phyloP scores from a whole-genome alignment of 2,329 filamentous ascomycete species.

The Fusarium nelsonii region DNA sequence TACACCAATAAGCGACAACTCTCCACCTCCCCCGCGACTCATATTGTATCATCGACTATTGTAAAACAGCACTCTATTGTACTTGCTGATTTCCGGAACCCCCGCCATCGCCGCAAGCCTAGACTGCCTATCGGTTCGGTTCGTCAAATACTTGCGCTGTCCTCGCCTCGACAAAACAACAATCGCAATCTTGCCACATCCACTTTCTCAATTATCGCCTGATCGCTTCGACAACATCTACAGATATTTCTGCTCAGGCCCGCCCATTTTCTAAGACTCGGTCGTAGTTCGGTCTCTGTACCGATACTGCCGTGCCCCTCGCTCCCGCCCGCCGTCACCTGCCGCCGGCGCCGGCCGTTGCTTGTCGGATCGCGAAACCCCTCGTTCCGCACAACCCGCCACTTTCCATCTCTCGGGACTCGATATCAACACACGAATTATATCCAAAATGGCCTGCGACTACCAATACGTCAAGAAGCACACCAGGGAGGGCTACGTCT shows the following conservation, averaged over 20 bases:
- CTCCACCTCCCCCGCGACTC: constrained; percentile 5
- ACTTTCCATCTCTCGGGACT: constrained; percentile 13
- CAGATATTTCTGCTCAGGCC: background rate
- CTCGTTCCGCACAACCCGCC: constrained; percentile 29
- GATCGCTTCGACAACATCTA: background rate
- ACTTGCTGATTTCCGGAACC: constrained; percentile 27
- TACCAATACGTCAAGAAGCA: constrained; percentile 53
- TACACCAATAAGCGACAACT: constrained; percentile 13
- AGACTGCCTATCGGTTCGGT: constrained; percentile 6
- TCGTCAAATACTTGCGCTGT: constrained; percentile 18
- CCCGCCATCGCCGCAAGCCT: constrained; percentile 30
- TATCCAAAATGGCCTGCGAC: constrained; percentile 47
- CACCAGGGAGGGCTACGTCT: constrained; percentile 63
- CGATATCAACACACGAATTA: constrained; percentile 11
- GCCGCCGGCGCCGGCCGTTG: constrained; percentile 38
- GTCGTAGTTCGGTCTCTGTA: constrained; percentile 30
- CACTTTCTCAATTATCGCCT: constrained; percentile 8
- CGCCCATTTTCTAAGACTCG: constrained; percentile 14
- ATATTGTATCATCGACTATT: constrained; percentile 21
- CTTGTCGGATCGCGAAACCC: constrained; percentile 32
- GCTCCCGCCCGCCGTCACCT: constrained; percentile 34
- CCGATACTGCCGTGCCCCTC: constrained; percentile 37
- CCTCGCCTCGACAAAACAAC: constrained; percentile 15
- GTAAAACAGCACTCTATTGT: constrained; percentile 8
- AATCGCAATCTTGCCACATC: constrained; percentile 20